Conservation (phyloP, 257 asterid genomes). For the Mentha longifolia region DNA sequence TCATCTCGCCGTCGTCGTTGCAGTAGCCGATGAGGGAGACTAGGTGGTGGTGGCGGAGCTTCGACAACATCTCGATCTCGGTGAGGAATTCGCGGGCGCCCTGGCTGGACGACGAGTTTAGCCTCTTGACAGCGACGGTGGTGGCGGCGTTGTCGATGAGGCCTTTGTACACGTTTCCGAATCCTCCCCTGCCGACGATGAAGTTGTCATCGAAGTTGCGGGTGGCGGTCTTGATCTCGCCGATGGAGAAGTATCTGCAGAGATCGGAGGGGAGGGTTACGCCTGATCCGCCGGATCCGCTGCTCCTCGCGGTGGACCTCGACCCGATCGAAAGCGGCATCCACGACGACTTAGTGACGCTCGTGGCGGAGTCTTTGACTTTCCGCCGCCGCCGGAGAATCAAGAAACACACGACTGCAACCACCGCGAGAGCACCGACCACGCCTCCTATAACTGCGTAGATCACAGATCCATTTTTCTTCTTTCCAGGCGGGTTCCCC, state of each 20-base stretch:
- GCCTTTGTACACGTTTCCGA: constrained; percentile 66
- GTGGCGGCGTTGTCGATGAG: constrained; percentile 41
- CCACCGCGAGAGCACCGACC: neutral
- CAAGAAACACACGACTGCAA: neutral
- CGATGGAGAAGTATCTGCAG: constrained; percentile 48
- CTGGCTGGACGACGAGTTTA: constrained; percentile 53
- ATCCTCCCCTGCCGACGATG: constrained; percentile 62
- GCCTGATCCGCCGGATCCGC: constrained; percentile 34
- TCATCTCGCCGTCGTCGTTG: constrained; percentile 61
- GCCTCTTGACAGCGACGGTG: constrained; percentile 54
- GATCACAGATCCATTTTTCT: neutral
- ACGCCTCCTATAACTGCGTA: neutral
- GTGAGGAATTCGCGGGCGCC: constrained; percentile 66
- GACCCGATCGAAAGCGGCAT: constrained; percentile 3
- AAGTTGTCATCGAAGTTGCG: constrained; percentile 42
- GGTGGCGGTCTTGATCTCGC: constrained; percentile 55
- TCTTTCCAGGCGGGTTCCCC: no score
- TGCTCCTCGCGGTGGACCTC: neutral
- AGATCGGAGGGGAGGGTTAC: constrained; percentile 41
- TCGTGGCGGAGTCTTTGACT: constrained; percentile 36
- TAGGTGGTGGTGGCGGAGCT: constrained; percentile 60
- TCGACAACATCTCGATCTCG: constrained; percentile 65
- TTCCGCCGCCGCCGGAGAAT: constrained; percentile 23
- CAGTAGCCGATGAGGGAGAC: constrained; percentile 75
- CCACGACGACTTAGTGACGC: neutral